Conservation (phyloP, 108 stramenopile species). For the Nannochloropsis salina region DNA sequence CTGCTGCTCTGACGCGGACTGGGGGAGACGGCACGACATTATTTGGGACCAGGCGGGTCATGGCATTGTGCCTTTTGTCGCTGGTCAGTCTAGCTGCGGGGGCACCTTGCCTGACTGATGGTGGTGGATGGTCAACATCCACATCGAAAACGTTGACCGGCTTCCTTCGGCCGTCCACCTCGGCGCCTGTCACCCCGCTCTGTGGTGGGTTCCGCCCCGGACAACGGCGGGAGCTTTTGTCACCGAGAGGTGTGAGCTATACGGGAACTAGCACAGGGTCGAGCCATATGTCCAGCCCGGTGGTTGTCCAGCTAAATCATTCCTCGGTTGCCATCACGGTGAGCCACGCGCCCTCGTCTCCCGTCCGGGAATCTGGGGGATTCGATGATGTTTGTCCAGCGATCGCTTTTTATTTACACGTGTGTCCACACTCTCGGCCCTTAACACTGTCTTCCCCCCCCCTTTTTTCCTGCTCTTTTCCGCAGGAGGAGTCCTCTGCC, state of each 20-base stretch:
- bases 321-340: background rate
- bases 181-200: background rate
- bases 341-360: background rate
- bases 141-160: background rate
- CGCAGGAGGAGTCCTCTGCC: background rate
- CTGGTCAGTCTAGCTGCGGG: background rate
- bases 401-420: no score
- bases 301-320: slow-evolving; percentile 11
- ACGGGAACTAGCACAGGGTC: background rate
- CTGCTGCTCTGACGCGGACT: background rate
- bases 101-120: background rate
- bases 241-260: background rate
- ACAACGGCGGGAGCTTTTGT: background rate
- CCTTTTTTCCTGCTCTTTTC: background rate
- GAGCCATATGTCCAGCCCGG: background rate
- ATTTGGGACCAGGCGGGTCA: background rate
- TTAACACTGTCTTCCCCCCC: background rate
- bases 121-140: background rate
- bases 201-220: background rate
- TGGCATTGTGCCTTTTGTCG: background rate
- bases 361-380: no score
- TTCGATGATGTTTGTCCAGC: no score
- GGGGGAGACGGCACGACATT: background rate
- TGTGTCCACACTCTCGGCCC: no score
- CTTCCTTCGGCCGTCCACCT: background rate